Evolutionary conservation across 371 early-diverging fungal genomes (phyloP).

Genomic region (Mucor saturninus): DNA sequence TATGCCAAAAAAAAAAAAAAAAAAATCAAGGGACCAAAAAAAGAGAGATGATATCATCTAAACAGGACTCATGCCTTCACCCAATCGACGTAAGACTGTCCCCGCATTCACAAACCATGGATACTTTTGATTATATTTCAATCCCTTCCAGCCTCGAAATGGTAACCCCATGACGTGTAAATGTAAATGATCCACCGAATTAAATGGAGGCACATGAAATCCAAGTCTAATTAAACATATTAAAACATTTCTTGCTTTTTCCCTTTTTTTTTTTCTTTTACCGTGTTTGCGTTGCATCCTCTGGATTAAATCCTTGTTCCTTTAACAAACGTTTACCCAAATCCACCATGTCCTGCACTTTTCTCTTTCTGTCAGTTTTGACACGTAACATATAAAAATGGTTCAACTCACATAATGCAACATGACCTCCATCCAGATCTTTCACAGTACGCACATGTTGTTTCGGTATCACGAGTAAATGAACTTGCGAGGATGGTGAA

Average conservation of each 20-base stretch:
- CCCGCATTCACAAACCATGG: constrained; percentile 39
- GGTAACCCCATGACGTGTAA: constrained; percentile 63
- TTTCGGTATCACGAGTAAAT: constrained; percentile 61
- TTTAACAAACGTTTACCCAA: constrained; percentile 44
- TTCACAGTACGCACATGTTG: constrained; percentile 52
- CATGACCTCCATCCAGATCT: constrained; percentile 41
- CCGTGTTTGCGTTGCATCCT: constrained; percentile 29
- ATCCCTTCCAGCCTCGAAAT: constrained; percentile 40
- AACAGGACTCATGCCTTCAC: constrained; percentile 18
- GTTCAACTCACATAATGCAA: constrained; percentile 49
- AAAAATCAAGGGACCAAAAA: constrained; percentile 13
- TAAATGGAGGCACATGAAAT: constrained; percentile 75
- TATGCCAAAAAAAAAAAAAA: neutral
- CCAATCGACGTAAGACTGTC: constrained; percentile 15
- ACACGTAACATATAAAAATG: neutral
- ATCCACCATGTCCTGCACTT: constrained; percentile 51
- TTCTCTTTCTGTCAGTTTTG: neutral
- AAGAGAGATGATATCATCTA: constrained; percentile 8
- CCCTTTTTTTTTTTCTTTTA: constrained; percentile 4
- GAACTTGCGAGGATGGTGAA: constrained; percentile 56
- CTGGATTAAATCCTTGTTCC: constrained; percentile 42
- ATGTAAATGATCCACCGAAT: constrained; percentile 64
- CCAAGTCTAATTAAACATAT: constrained; percentile 42
- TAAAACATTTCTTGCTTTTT: neutral
- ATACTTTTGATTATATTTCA: constrained; percentile 30